Conservation (phyloP, 163 green algal genomes). For the Chloromonas sp. region DNA sequence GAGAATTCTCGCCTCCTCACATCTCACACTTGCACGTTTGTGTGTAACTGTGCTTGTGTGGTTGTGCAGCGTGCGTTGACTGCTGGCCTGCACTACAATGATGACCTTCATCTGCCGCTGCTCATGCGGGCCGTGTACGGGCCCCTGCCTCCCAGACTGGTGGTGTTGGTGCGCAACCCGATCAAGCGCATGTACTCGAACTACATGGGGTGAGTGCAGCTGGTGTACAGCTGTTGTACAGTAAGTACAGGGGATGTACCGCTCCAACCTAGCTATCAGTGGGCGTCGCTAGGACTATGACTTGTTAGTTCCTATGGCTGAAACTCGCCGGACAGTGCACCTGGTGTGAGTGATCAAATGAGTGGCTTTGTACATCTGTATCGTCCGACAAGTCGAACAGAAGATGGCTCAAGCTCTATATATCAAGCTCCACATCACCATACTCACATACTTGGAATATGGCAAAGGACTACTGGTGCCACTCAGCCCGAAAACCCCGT, state of each 20-base stretch:
- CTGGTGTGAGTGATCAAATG: neutral
- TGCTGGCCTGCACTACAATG: neutral
- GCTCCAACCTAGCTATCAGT: neutral
- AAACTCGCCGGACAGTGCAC: neutral
- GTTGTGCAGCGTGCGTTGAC: neutral
- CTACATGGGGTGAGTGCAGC: neutral
- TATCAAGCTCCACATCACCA: neutral
- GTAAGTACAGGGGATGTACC: neutral
- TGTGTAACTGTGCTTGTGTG: neutral
- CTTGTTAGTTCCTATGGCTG: neutral
- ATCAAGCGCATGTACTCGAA: neutral
- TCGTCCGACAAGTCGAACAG: no score
- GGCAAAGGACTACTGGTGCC: no score
- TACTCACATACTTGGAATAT: neutral
- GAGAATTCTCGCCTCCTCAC: neutral
- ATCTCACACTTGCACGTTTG: neutral
- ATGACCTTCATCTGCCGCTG: slow-evolving; percentile 3
- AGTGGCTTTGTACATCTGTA: neutral
- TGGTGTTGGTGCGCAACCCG: slow-evolving; percentile 1
- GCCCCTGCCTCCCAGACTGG: neutral
- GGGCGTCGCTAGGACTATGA: neutral
- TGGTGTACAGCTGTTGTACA: neutral
- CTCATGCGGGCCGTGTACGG: slow-evolving; percentile 8
- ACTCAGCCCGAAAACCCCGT: no score
- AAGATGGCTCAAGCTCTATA: no score